Evolutionary conservation across 768 basidiomycete genomes (phyloP), one percentile per base, ranked within the genome.

Genomic region (Amanita molliuscula): DNA sequence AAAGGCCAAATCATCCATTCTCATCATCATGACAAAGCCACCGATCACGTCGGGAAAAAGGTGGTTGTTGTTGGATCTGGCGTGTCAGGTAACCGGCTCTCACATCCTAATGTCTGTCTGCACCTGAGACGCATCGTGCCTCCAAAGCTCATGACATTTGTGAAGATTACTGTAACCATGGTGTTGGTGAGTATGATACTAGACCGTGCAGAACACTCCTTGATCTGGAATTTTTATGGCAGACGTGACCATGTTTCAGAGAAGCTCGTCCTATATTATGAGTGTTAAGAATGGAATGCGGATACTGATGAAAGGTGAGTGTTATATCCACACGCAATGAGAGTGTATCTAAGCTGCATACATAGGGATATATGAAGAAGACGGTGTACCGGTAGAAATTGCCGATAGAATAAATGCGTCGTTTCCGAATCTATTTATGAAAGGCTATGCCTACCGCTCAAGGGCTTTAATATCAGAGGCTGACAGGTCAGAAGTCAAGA

Each of bases 41-140:
- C 67, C 6, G 78, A 79, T 37, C 79, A 80, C 55, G 38, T 59
- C 1, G 85, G 82, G 11, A 87, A 87, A 65, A 88, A 81, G 58
- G 82, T 85, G 0, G 69, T 81, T 2, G 77, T 88, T 1, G 65
- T 88, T 3, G 85, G 85, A 2, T 72, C 83, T 8, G 78, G 78
- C 46, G 82, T 81, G 10, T 81, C 82, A 18, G 70, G 71, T 70
- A 36, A 28, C 56, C 37, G 4, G 28, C 5, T 52, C 31, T 21
- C 6, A 8, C 26, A 75, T 66, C 36, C 13, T 5, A 3, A 3
- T 76, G 72, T 28, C 5, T 20, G 1, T 70, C 40, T 10, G 36
- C 43, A 40, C 21, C 20, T 36, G 21, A 40, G 44, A 16, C 41
- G 5, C n/a, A 15, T 16, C n/a, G 29, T 23, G 7, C 21, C 10